Conservation (phyloP, 805 yeast species). For the Candida pseudoglaebosa region DNA sequence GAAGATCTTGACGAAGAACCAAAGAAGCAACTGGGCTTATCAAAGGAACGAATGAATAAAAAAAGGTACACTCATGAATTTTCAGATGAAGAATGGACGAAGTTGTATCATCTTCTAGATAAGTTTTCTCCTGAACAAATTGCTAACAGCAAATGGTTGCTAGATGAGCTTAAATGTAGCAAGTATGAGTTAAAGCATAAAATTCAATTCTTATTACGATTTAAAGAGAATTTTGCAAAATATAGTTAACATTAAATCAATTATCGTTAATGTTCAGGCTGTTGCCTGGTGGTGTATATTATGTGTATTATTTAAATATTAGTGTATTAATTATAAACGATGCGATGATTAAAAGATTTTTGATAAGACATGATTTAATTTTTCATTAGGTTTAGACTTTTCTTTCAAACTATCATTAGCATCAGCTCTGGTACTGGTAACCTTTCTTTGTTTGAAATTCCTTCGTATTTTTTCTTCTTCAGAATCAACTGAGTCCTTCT, state of each 20-base stretch:
- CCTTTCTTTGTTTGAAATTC: slow-evolving; percentile 66
- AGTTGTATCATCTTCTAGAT: slow-evolving; percentile 12
- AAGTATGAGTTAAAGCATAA: slow-evolving; percentile 29
- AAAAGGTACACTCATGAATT: slow-evolving; percentile 1
- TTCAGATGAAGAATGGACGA: slow-evolving; percentile 27
- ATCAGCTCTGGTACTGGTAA: slow-evolving; percentile 62
- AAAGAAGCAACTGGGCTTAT: no score
- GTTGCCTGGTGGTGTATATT: no score
- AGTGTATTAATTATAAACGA: neutral
- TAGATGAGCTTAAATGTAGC: slow-evolving; percentile 23
- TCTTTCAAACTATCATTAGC: slow-evolving; percentile 48
- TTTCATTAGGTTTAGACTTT: slow-evolving; percentile 34
- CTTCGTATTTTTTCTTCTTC: slow-evolving; percentile 41
- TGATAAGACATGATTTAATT: slow-evolving; percentile 47
- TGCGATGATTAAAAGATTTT: slow-evolving; percentile 41
- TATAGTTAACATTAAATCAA: no score
- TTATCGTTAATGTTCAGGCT: no score
- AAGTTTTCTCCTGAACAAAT: slow-evolving; percentile 18
- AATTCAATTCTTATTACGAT: slow-evolving; percentile 21
- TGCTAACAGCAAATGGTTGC: slow-evolving; percentile 23
- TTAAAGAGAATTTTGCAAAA: slow-evolving; percentile 7
- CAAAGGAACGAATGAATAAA: no score
- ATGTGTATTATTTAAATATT: neutral
- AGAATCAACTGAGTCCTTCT: slow-evolving; percentile 25
- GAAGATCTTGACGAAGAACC: neutral